Conservation (phyloP, 2,329 filamentous ascomycete species). For the Cryphonectria naterciae region DNA sequence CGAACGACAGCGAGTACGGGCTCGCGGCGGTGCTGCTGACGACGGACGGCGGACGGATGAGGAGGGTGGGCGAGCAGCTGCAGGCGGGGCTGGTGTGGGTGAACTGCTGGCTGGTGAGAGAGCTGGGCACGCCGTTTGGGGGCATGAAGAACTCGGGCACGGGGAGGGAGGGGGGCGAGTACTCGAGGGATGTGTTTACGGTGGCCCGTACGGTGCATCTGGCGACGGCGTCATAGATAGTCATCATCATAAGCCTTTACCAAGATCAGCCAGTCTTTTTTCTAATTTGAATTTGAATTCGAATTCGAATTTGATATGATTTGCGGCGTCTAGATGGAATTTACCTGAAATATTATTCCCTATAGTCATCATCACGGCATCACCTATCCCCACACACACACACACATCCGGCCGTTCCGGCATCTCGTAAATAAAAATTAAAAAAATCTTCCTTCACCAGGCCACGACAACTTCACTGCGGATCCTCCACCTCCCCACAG, state of each 20-base stretch:
- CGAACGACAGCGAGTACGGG: conserved; percentile 38
- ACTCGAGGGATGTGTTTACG: conserved; percentile 41
- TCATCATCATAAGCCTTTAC: background rate
- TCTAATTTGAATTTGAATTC: too few species aligned
- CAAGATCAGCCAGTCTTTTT: background rate
- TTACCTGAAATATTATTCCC: background rate
- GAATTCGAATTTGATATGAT: too few species aligned
- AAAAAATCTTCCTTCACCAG: too few species aligned
- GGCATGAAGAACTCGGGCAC: conserved; percentile 41
- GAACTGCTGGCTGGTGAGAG: conserved; percentile 40
- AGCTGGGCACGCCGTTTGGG: conserved; percentile 41
- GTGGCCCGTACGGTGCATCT: conserved; percentile 38
- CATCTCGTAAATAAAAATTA: too few species aligned
- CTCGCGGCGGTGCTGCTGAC: conserved; percentile 39
- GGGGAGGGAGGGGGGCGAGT: conserved; percentile 39
- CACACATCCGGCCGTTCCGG: background rate
- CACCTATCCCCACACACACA: background rate
- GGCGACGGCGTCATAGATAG: conserved; percentile 13
- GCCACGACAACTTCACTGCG: conserved; percentile 11
- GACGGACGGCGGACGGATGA: conserved; percentile 36
- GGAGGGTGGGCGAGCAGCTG: conserved; percentile 39
- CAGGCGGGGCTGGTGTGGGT: conserved; percentile 41
- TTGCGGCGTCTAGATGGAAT: background rate
- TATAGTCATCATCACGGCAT: background rate
- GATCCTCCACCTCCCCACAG: conserved; percentile 27